phyloP scores from a whole-genome alignment of 2,329 filamentous ascomycete species.

The Botryosphaeria agaves region DNA sequence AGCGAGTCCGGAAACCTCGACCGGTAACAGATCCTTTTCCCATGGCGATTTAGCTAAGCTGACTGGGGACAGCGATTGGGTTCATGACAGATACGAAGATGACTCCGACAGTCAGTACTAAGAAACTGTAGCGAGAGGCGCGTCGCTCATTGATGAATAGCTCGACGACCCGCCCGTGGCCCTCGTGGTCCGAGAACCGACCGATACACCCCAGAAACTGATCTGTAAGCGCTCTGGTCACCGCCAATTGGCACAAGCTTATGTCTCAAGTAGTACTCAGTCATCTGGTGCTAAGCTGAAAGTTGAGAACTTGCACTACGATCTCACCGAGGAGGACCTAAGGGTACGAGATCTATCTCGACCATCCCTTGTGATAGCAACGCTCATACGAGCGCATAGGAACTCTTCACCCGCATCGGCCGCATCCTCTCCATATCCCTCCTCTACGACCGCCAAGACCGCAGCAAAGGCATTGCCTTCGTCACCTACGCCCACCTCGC shows the following conservation, averaged over 20 bases:
- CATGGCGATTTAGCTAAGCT: conserved; percentile 5
- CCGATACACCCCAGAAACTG: conserved; percentile 10
- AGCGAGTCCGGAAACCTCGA: conserved; percentile 50
- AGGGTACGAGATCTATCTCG: no score
- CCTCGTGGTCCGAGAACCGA: conserved; percentile 7
- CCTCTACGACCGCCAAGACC: conserved; percentile 72
- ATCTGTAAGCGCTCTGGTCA: neutral
- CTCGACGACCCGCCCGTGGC: conserved; percentile 6
- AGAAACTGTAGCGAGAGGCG: conserved; percentile 2
- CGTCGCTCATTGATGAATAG: conserved; percentile 4
- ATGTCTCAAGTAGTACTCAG: conserved; percentile 6
- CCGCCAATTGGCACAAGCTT: conserved; percentile 2
- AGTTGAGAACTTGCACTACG: conserved; percentile 85
- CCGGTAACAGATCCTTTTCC: conserved; percentile 29
- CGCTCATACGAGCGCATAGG: conserved; percentile 30
- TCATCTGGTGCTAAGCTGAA: conserved; percentile 50
- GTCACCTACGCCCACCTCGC: conserved; percentile 58
- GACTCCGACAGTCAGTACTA: conserved; percentile 34
- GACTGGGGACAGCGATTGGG: conserved; percentile 54
- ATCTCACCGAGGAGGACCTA: conserved; percentile 70
- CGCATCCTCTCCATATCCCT: conserved; percentile 51
- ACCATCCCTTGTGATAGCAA: neutral
- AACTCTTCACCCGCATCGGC: conserved; percentile 65
- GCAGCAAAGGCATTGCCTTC: conserved; percentile 70
- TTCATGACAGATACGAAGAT: conserved; percentile 79